A percentile compares a stretch with the other conserved stretches of the same genome.
phyloP scores from a whole-genome alignment of 108 stramenopile species.

The Craspedostauros australis region DNA sequence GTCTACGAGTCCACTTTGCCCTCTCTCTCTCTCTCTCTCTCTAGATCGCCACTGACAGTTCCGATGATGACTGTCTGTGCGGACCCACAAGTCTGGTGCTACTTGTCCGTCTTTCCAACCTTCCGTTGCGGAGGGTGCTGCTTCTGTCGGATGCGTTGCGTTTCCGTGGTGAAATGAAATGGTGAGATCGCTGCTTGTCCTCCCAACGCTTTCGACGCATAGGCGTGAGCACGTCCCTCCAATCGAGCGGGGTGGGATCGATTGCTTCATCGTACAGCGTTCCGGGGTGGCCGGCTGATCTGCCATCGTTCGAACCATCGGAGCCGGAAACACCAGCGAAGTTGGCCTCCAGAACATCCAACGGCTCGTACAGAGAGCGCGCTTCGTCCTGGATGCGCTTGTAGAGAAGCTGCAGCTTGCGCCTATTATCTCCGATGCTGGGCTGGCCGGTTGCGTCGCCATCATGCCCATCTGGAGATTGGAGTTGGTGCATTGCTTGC shows the following conservation, averaged over 20 bases:
- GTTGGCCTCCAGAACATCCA: slow-evolving; percentile 9
- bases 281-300: slow-evolving; percentile 1
- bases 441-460: slow-evolving; percentile 3
- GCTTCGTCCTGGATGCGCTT: slow-evolving; percentile 30
- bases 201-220: slow-evolving; percentile 25
- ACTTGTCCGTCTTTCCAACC: no score
- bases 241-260: no score
- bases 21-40: no score
- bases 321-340: not conserved
- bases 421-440: slow-evolving; percentile 23
- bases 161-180: not conserved
- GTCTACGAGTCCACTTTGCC: no score
- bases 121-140: no score
- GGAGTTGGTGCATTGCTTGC: slow-evolving; percentile 1
- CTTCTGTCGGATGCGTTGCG: no score
- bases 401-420: no score
- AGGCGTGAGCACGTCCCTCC: slow-evolving; percentile 11
- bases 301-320: not conserved
- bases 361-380: slow-evolving; percentile 23
- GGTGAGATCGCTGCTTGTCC: no score
- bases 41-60: no score
- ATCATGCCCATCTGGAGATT: not conserved
- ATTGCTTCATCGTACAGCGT: no score
- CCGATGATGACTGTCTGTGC: no score
- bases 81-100: no score